phyloP scores from a whole-genome alignment of 2,329 filamentous ascomycete species.

The Ophidiomyces ophidiicola region DNA sequence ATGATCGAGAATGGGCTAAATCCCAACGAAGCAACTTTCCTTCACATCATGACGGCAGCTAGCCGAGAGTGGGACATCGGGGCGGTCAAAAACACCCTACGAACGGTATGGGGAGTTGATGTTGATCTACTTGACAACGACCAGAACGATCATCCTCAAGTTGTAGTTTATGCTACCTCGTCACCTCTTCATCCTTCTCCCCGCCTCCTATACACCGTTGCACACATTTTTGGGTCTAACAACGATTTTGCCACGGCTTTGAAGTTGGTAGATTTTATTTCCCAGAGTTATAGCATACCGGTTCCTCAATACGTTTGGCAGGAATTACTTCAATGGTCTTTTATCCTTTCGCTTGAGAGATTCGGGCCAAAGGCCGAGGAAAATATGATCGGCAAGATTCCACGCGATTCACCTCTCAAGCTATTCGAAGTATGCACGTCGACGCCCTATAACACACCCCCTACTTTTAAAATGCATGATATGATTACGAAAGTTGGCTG shows the following conservation, averaged over 20 bases:
- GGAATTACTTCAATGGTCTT: constrained; percentile 55
- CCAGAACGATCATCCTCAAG: constrained; percentile 22
- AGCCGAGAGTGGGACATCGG: constrained; percentile 41
- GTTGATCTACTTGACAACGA: constrained; percentile 31
- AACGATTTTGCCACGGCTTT: constrained; percentile 49
- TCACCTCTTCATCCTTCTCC: constrained; percentile 48
- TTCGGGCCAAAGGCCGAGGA: constrained; percentile 23
- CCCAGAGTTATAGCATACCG: constrained; percentile 45
- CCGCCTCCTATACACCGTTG: constrained; percentile 52
- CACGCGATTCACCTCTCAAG: constrained; percentile 35
- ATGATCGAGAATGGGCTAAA: constrained; percentile 37
- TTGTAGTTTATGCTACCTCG: constrained; percentile 33
- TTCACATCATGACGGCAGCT: constrained; percentile 42
- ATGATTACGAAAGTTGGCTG: constrained; percentile 24
- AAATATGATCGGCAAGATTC: constrained; percentile 26
- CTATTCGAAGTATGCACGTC: constrained; percentile 51
- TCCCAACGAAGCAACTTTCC: constrained; percentile 43
- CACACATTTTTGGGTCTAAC: constrained; percentile 56
- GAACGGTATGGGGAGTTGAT: constrained; percentile 44
- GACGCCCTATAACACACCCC: constrained; percentile 44
- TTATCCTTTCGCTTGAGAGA: constrained; percentile 41
- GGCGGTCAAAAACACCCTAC: constrained; percentile 38
- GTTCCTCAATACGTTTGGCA: constrained; percentile 52
- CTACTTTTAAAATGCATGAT: constrained; percentile 45
- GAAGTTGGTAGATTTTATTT: constrained; percentile 50